Evolutionary conservation across 257 asterid genomes (phyloP).

Genomic region (Solanum corneliomulleri): DNA sequence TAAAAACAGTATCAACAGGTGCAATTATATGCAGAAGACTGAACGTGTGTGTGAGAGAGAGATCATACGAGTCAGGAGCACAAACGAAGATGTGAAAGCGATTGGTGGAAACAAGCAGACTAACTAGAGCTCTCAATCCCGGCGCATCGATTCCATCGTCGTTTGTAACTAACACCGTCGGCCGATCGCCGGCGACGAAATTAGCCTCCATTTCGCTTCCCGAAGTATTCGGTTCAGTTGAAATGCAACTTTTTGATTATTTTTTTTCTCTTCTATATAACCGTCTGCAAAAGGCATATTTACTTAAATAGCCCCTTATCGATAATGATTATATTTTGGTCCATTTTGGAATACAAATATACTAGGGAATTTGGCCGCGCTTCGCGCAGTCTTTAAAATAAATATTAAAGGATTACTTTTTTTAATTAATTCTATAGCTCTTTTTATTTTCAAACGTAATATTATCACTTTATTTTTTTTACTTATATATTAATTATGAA

Average conservation of each 20-base stretch:
- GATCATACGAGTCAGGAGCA: conserved; percentile 73
- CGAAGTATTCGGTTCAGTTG: not conserved
- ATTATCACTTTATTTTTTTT: too few relatives aligned
- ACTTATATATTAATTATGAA: too few relatives aligned
- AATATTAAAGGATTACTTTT: too few relatives aligned
- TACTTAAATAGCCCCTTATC: not conserved
- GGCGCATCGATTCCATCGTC: conserved; percentile 93
- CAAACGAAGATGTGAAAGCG: conserved; percentile 74
- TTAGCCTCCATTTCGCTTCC: conserved; percentile 17
- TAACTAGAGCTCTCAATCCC: conserved; percentile 64
- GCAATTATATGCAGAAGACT: not conserved
- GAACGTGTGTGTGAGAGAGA: not conserved
- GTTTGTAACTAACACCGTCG: conserved; percentile 79
- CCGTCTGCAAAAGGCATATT: not conserved
- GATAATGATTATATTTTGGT: not conserved
- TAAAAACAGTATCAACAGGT: not conserved
- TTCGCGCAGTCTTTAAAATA: too few relatives aligned
- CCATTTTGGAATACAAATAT: not conserved
- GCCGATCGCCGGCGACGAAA: conserved; percentile 26
- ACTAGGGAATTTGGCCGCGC: too few relatives aligned
- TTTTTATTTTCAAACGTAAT: too few relatives aligned
- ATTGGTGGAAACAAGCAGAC: conserved; percentile 51
- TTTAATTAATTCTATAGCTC: too few relatives aligned
- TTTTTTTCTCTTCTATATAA: too few relatives aligned
- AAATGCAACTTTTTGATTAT: not conserved